Base-by-base conservation (phyloP, 2,329 filamentous ascomycete genomes). In the Alternaria burnsii region DNA sequence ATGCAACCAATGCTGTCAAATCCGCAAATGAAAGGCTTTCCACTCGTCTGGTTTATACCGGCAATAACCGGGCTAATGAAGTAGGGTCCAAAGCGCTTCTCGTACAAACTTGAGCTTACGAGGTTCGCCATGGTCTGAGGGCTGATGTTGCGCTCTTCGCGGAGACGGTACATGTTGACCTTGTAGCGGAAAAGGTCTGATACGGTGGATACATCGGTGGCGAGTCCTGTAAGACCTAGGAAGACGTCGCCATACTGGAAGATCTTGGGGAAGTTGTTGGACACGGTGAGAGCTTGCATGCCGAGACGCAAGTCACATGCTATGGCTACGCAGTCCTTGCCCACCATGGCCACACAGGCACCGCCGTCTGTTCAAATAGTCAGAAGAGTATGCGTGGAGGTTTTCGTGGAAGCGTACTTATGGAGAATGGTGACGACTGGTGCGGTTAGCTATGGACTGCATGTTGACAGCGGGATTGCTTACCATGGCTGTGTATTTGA, bases 231-330 rank as follows among this genome's bases (percentile, higher is more conserved):
- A 63, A 99, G 89, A 58, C 95, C 95, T 36, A 99, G 91, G 82
- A 96, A 97, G 74, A 95, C 92, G 77, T 94, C 92, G 69, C 93
- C 93, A 86, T 97, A 98, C 81, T 91, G 89, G 89, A 98, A 98
- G 86, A 99, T 92, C 86, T 99, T 99, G 84, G 95, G 95, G 86
- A 98, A 98, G 90, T 98, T 95, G 89, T 99, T 99, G 80, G 93
- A 97, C 61, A 99, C 92, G 66, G 95, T 99, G 78, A 99, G 87
- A 77, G 95, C 88, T 84, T 99, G 95, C 78, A 98, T 90, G 75
- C 95, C 95, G 70, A 99, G 92, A 67, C 95, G 94, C 70, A 99
- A 92, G 83, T 99, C 95, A 86, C 95, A 99, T 80, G 95, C 95
- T 79, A 99, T 98, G 82, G 95, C 95, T 63, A 99, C 95, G 82